Conservation (phyloP, 2,329 filamentous ascomycete genomes). For the Lecanoromycetidae sp. region DNA sequence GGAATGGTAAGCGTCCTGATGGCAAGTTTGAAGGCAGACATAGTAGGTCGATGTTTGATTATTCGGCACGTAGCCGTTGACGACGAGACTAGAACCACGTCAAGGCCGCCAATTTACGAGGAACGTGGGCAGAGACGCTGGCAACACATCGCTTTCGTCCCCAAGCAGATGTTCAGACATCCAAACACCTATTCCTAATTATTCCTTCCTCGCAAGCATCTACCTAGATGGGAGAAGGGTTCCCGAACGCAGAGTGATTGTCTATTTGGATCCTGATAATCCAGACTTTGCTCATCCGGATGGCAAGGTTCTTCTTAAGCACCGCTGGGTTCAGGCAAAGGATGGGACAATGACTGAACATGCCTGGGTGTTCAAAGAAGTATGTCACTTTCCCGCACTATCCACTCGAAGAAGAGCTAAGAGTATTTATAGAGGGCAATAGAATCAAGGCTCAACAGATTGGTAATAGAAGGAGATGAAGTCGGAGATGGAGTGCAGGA, state of each 20-base stretch:
- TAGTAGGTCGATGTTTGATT: too few relatives aligned
- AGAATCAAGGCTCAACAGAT: slow-evolving; percentile 18
- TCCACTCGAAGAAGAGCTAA: too few relatives aligned
- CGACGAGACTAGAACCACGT: too few relatives aligned
- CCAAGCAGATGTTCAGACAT: background rate
- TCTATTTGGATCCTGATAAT: slow-evolving; percentile 18
- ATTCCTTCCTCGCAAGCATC: slow-evolving; percentile 16
- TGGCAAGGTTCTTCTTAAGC: slow-evolving; percentile 14
- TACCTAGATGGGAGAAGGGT: slow-evolving; percentile 18
- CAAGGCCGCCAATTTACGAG: too few relatives aligned
- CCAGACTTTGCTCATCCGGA: slow-evolving; percentile 8
- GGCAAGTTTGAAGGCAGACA: too few relatives aligned
- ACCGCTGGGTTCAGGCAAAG: slow-evolving; percentile 19
- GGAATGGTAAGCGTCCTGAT: background rate
- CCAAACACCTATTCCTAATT: background rate
- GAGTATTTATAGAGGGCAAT: too few relatives aligned
- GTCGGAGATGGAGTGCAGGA: slow-evolving; percentile 1
- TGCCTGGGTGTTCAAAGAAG: slow-evolving; percentile 24
- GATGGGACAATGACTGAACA: slow-evolving; percentile 36
- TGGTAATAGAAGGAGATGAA: slow-evolving; percentile 10
- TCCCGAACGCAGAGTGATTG: slow-evolving; percentile 16
- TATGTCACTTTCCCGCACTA: too few relatives aligned
- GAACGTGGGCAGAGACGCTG: too few relatives aligned
- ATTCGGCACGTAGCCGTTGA: too few relatives aligned
- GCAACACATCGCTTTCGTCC: background rate